phyloP scores from a whole-genome alignment of 1,284 basidiomycete genomes.

The Ustilago curta region DNA sequence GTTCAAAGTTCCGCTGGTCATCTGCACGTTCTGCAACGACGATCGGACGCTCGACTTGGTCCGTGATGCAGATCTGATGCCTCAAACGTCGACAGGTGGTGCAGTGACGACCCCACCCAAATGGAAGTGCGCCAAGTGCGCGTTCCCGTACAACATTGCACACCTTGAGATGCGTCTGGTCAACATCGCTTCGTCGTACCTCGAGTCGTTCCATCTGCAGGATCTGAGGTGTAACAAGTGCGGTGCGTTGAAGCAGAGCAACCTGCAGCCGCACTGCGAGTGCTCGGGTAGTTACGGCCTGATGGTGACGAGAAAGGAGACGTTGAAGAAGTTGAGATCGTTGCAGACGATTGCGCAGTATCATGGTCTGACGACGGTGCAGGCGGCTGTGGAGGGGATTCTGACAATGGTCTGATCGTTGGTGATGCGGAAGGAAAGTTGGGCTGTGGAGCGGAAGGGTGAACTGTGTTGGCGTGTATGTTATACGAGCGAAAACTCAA shows the following conservation, averaged over 20 bases:
- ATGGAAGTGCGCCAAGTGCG: constrained; percentile 74
- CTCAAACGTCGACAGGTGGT: constrained; percentile 65
- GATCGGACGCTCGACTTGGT: constrained; percentile 94
- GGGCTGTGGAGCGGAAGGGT: not conserved
- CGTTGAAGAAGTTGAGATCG: constrained; percentile 46
- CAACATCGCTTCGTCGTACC: constrained; percentile 78
- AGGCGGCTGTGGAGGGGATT: constrained; percentile 18
- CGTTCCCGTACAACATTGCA: constrained; percentile 86
- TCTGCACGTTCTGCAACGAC: constrained; percentile 89
- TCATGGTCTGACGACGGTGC: constrained; percentile 35
- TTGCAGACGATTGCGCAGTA: constrained; percentile 54
- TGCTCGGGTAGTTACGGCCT: constrained; percentile 76
- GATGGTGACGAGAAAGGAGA: constrained; percentile 57
- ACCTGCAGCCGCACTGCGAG: constrained; percentile 83
- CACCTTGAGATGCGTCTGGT: constrained; percentile 89
- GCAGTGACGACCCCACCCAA: constrained; percentile 17
- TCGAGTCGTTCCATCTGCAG: constrained; percentile 85
- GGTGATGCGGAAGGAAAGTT: not conserved
- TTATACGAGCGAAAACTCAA: not conserved
- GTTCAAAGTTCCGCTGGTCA: constrained; percentile 85
- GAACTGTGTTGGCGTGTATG: not conserved
- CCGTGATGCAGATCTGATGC: constrained; percentile 87
- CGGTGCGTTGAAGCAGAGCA: constrained; percentile 86
- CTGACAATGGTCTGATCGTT: constrained; percentile 22
- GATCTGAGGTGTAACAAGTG: constrained; percentile 85